Evolutionary conservation across 768 basidiomycete genomes (phyloP).

Genomic region (Guyanaporus albipodus): DNA sequence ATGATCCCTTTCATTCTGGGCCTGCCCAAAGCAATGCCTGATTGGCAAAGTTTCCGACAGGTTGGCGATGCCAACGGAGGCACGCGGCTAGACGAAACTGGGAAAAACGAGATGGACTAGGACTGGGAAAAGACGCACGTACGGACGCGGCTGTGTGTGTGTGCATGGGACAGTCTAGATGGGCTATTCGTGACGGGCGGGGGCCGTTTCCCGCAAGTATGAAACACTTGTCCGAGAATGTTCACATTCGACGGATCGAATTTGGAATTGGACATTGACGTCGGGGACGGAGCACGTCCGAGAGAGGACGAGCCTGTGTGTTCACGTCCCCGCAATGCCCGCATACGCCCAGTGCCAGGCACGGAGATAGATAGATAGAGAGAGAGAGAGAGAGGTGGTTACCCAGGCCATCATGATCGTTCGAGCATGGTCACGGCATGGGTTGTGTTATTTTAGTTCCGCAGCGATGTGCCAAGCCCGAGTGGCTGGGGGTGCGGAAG

Average conservation of each 20-base stretch:
- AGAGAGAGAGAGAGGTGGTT: background rate
- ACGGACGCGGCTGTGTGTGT: background rate
- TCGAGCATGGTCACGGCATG: constrained; percentile 11
- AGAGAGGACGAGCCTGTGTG: background rate
- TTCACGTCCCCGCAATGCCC: constrained; percentile 9
- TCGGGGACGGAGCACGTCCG: background rate
- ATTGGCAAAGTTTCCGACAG: constrained; percentile 13
- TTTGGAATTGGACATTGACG: constrained; percentile 9
- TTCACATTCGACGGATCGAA: background rate
- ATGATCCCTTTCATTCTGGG: constrained; percentile 1
- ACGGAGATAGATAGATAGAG: background rate
- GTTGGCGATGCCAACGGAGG: constrained; percentile 4
- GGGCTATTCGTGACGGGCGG: background rate
- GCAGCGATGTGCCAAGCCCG: constrained; percentile 9
- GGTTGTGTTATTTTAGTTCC: background rate
- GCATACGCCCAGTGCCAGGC: constrained; percentile 1
- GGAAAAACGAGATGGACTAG: background rate
- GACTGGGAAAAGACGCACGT: background rate
- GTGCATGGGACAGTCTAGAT: background rate
- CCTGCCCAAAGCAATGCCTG: background rate
- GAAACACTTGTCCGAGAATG: constrained; percentile 9
- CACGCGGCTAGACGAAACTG: background rate
- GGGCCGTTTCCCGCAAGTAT: constrained; percentile 6
- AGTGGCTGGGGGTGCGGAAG: constrained; percentile 6
- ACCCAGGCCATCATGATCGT: constrained; percentile 5